Base-by-base conservation (phyloP, 75 land plant genomes). In the Pinus tabuliformis region DNA sequence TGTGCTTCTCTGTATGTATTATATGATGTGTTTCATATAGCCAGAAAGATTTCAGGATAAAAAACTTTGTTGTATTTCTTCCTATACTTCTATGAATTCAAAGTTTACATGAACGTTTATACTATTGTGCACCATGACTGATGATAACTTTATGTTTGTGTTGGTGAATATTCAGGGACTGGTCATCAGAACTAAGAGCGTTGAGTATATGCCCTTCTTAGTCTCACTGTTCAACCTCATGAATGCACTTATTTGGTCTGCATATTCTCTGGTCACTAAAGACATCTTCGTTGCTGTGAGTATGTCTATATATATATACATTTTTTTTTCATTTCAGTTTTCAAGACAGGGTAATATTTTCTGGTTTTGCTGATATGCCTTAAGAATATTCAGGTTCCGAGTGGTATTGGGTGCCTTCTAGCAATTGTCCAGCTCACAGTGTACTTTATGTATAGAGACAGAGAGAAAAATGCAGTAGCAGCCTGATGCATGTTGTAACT, bases 21-120 rank as follows among this genome's bases (percentile, higher is more conserved):
- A 26, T 26, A 26, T 26, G 26, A 26, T 26, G 26, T 26, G 26
- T 26, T 26, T 26, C 26, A 26, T 45, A 89, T 93, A 64, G 77
- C 82, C 56, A 87, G 81, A 88, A 87, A 75, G 65, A 79, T 75
- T 14, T 82, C 90, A 16, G 90, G 90, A 72, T 33, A 33, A 1
- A 33, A 33, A 88, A 87, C 79, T 83, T 24, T 60, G 26, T 6
- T 45, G 49, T 1, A 45, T 45, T 6, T 45, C 1, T 2, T 45
- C 8, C 6, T 45, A 7, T 7, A 45, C 49, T 26, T 9, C 21
- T 7, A 45, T 45, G 0, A 49, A 1, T 9, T 49, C 54, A 60
- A 30, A 30, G 13, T 64, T 49, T 9, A 9, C 12, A 49, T 9
- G 12, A 49, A 49, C 9, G 9, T 49, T 49, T 49, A 9, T 49